These are phyloP conservation scores for Ustilago lituana DNA, from an alignment of 1,284 basidiomycete species.

Conservation along the genomic window DNA sequence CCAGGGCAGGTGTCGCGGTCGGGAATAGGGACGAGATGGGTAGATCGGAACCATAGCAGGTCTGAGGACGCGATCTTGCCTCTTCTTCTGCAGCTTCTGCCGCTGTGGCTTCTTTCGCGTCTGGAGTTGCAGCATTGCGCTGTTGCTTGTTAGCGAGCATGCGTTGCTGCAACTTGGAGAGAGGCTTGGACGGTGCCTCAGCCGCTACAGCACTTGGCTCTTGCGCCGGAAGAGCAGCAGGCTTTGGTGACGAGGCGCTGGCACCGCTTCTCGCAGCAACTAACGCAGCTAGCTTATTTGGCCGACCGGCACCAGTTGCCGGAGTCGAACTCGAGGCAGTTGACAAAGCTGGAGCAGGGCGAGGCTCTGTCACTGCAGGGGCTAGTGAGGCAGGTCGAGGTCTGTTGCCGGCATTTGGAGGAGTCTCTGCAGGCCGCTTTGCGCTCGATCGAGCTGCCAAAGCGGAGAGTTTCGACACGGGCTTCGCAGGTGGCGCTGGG, in stretches of 20 bases:
- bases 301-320: conserved; percentile 11
- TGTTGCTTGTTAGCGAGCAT: conserved; percentile 63
- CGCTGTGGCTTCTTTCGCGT: conserved; percentile 31
- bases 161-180: conserved; percentile 72
- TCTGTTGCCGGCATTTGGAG: conserved; percentile 9
- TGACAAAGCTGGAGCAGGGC: background rate
- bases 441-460: conserved; percentile 41
- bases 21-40: conserved; percentile 55
- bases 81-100: conserved; percentile 36
- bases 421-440: conserved; percentile 39
- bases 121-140: conserved; percentile 28
- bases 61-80: conserved; percentile 28
- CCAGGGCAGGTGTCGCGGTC: background rate
- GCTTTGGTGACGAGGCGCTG: conserved; percentile 8
- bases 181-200: conserved; percentile 68
- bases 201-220: conserved; percentile 66
- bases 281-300: conserved; percentile 57
- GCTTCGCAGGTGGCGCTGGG: conserved; percentile 14
- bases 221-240: conserved; percentile 7
- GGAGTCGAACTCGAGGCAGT: conserved; percentile 8
- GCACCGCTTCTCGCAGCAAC: conserved; percentile 44
- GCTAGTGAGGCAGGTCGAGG: conserved; percentile 22
- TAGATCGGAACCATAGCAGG: conserved; percentile 40
- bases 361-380: too few species aligned
- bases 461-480: conserved; percentile 40